A percentile compares a stretch with the other conserved stretches of the same genome.
These are phyloP conservation scores for Acanthamoeba royreba DNA, from an alignment of 208 protist genomes.

Conservation along the genomic window DNA sequence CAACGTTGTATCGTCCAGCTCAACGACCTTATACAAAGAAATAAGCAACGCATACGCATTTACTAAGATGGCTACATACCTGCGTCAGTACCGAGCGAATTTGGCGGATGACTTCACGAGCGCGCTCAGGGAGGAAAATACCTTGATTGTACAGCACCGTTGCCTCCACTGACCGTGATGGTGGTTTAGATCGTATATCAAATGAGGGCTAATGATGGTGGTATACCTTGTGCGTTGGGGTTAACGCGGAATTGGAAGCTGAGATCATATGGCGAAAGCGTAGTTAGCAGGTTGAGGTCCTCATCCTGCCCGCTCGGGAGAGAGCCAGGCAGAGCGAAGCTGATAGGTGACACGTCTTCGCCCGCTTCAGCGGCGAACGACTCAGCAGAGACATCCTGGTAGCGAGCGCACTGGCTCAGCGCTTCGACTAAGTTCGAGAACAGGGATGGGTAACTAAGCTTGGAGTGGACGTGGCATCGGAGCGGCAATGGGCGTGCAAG, in stretches of 20 bases:
- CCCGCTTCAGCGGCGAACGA: background rate
- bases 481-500: background rate
- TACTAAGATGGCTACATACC: background rate
- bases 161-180: background rate
- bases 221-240: background rate
- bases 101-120: background rate
- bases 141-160: slow-evolving; percentile 4
- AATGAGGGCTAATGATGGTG: background rate
- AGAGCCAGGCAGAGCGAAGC: background rate
- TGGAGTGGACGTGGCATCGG: background rate
- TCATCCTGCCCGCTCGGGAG: background rate
- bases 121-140: background rate
- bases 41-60: background rate
- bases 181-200: background rate
- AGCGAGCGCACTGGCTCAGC: background rate
- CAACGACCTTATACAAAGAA: background rate
- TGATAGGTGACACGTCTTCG: background rate
- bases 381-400: background rate
- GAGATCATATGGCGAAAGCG: background rate
- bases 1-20: background rate
- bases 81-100: background rate
- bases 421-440: background rate
- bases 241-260: background rate
- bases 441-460: background rate
- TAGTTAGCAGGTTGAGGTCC: background rate